These are phyloP conservation scores for Trichoderma koningii DNA, from an alignment of 2,329 filamentous ascomycete species.

Conservation along the genomic window DNA sequence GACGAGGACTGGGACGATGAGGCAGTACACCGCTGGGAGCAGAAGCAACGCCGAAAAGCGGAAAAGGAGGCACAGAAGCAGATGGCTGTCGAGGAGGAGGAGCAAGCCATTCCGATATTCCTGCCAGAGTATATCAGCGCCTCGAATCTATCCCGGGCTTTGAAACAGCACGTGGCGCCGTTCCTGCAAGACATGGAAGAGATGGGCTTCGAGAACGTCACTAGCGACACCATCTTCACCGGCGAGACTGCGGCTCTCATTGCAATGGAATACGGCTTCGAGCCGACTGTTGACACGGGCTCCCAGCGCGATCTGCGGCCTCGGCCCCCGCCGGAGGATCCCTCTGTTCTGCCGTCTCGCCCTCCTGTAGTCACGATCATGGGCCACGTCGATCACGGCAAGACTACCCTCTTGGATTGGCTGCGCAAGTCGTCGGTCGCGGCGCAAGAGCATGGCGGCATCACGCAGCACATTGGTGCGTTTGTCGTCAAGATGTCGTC, in stretches of 20 bases:
- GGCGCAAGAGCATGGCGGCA: slow-evolving; percentile 89
- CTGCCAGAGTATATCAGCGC: slow-evolving; percentile 92
- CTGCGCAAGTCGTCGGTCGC: slow-evolving; percentile 90
- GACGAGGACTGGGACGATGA: slow-evolving; percentile 47
- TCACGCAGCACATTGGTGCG: slow-evolving; percentile 97
- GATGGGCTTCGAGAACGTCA: slow-evolving; percentile 86
- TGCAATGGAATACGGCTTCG: slow-evolving; percentile 88
- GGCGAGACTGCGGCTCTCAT: slow-evolving; percentile 88
- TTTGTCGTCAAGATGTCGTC: slow-evolving; percentile 87
- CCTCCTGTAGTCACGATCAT: slow-evolving; percentile 98
- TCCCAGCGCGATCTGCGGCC: slow-evolving; percentile 70
- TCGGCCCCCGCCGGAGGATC: slow-evolving; percentile 68
- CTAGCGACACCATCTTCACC: slow-evolving; percentile 81
- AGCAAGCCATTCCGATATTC: slow-evolving; percentile 62
- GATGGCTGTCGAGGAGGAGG: slow-evolving; percentile 44
- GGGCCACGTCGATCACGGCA: slow-evolving; percentile 98
- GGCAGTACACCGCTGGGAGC: slow-evolving; percentile 41
- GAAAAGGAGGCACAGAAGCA: slow-evolving; percentile 47
- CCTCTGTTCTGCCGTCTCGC: slow-evolving; percentile 66
- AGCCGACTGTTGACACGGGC: slow-evolving; percentile 72
- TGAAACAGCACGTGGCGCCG: slow-evolving; percentile 68
- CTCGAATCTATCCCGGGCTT: slow-evolving; percentile 73
- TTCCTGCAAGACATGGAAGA: slow-evolving; percentile 78
- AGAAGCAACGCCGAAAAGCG: slow-evolving; percentile 45
- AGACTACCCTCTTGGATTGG: slow-evolving; percentile 94